Conservation (phyloP, 108 stramenopile genomes). For the Conticribra weissflogii region DNA sequence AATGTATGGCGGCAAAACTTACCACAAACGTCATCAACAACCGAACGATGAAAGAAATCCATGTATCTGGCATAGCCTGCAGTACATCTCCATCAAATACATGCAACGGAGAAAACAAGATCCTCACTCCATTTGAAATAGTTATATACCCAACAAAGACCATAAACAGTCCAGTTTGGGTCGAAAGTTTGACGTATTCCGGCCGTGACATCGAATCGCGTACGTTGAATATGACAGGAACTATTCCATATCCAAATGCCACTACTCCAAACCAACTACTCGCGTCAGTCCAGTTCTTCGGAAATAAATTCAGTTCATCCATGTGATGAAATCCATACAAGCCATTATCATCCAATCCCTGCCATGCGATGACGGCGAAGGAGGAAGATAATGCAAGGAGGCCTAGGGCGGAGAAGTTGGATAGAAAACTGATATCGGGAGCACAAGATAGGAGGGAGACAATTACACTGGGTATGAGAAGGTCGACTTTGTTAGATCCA, state of each 20-base stretch:
- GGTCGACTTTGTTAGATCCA: conserved; percentile 37
- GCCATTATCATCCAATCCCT: conserved; percentile 31
- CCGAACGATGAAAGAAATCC: conserved; percentile 53
- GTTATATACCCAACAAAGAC: conserved; percentile 59
- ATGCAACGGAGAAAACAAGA: conserved; percentile 54
- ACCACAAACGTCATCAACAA: conserved; percentile 71
- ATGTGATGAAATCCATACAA: conserved; percentile 14
- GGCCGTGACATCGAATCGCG: conserved; percentile 79
- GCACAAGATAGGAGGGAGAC: conserved; percentile 62
- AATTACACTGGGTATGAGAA: conserved; percentile 47
- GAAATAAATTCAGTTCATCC: conserved; percentile 28
- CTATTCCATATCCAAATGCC: conserved; percentile 65
- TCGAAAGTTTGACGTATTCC: conserved; percentile 33
- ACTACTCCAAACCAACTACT: conserved; percentile 78
- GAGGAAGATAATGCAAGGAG: conserved; percentile 55
- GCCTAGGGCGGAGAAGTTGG: conserved; percentile 58
- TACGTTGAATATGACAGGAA: conserved; percentile 57
- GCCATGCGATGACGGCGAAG: conserved; percentile 36
- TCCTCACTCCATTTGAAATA: conserved; percentile 56
- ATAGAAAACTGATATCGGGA: conserved; percentile 68
- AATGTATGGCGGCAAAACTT: no score
- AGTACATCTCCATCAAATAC: conserved; percentile 75
- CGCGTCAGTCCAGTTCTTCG: conserved; percentile 51
- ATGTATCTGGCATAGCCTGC: conserved; percentile 58
- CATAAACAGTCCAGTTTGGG: conserved; percentile 53